A percentile compares a stretch with the other conserved stretches of the same genome.
Evolutionary conservation across 345 rosid species (phyloP).

Genomic region (Eucalyptus cloeziana): DNA sequence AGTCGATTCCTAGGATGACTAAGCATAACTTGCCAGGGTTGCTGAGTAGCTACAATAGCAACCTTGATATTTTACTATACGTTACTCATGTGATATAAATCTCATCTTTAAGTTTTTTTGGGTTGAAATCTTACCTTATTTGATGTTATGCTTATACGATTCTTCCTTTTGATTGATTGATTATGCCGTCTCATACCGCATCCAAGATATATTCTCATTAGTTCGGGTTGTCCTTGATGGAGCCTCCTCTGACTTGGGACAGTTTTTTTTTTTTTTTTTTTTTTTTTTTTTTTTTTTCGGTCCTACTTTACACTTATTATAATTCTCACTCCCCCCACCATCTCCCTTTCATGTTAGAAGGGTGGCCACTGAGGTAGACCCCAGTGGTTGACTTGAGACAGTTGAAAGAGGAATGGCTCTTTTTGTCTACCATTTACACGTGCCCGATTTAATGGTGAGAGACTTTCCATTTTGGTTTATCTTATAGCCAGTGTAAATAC

Average conservation of each 20-base stretch:
- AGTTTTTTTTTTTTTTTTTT: neutral
- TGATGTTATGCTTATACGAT: neutral
- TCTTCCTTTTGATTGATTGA: neutral
- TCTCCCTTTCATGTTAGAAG: too few relatives aligned
- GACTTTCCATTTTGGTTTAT: too few relatives aligned
- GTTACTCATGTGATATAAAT: neutral
- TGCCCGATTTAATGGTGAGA: neutral
- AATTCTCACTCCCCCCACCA: too few relatives aligned
- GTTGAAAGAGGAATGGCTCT: neutral
- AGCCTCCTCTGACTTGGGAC: neutral
- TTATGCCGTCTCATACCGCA: neutral
- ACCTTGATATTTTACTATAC: neutral
- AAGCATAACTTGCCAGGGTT: neutral
- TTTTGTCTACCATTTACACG: neutral
- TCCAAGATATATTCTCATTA: neutral
- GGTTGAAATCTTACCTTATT: neutral
- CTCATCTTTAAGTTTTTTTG: accelerated
- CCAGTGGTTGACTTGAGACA: neutral
- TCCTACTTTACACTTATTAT: too few relatives aligned
- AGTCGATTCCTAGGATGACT: neutral
- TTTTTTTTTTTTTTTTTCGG: too few relatives aligned
- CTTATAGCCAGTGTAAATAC: too few relatives aligned
- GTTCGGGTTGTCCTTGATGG: neutral
- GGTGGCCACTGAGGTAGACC: too few relatives aligned
- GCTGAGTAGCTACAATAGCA: neutral